Base-by-base conservation (phyloP, 805 yeast species). In the Saccharomycopsis fermentans region DNA sequence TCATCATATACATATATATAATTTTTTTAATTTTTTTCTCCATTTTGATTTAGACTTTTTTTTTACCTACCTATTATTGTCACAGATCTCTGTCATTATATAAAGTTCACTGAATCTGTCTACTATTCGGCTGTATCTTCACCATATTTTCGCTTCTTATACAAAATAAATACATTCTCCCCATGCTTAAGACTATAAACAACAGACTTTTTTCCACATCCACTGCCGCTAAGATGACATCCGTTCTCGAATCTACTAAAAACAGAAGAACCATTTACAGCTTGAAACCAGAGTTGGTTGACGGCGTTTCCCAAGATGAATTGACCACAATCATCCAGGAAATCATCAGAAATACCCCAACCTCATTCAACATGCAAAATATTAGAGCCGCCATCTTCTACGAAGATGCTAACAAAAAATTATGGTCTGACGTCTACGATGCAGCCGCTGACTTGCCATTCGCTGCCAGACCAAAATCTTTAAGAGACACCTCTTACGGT, bases 291-390 rank as follows among this genome's bases (percentile, higher is more conserved):
- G 70, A 74, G 57, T 67, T 77, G 59, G 81, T 82, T 65, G 64
- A 68, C 16, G 71, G 70, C 48, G 70, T 77, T 62, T 64, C 75
- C 55, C 61, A 77, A 52, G 67, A 67, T 12, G 73, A 76, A 61
- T 69, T 79, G 32, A 75, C 72, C 63, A 64, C 66, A 35, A 63
- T 74, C 43, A 77, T 78, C n/a, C 74, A 75, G 66, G 68, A 71
- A 34, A 71, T 78, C 52, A 71, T 79, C 56, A 77, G 75, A 65
- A 69, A 75, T 64, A 75, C 79, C 16, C 83, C 83, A 65, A 75
- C 81, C 21, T 67, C 78, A 29, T 79, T 77, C 74, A 79, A 79
- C 72, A 73, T 77, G 52, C 83, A 79, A 68, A 71, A 75, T 52
- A 70, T 73, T 65, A 74, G 82, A 54, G 82, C 82, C 24, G 66